Evolutionary conservation across 1,139 yeast species (phyloP), one percentile per base, ranked within the genome.

Genomic region (Zygosaccharomyces sapae): DNA sequence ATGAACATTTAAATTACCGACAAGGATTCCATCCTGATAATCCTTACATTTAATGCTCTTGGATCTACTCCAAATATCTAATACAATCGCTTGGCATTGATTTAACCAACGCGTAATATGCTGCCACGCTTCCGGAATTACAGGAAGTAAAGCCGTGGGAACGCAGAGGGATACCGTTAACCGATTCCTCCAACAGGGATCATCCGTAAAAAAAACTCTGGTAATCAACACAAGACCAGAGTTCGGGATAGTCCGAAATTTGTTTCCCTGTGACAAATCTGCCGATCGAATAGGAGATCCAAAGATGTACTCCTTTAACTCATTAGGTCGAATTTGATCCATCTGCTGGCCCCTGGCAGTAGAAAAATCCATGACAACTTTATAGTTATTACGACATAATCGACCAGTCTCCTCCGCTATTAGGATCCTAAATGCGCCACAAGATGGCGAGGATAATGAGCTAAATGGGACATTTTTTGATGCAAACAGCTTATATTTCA

Each of bases 401-500:
- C 63, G 67, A 4, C 69, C 71, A 7, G 66, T 63, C 44, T 69
- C 72, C 43, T 67, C 69, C 1, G 69, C 63, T 1, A 70, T 54
- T 2, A 68, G 25, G 12, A 69, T 45, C 43, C 73, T 54, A 46
- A 65, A 67, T 4, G 57, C 56, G 38, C 58, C 54, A 6, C 53
- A 44, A 6, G 52, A 41, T 18, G 41, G 41, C 29, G 43, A 33
- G 6, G 37, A 12, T 27, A 48, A 34, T 9, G 29, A 9, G 30
- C 44, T 43, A 36, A 43, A 52, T 9, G 51, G 51, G 31, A 59
- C 44, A 31, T 36, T 51, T 43, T 54, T 60, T 3, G 62, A 46
- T 0, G 58, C 67, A 46, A 55, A 61, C 22, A 63, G 46, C 49
- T 58, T 55, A 12, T 52, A 50, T 49, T 55, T 56, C 33, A 59